Evolutionary conservation across 2,329 filamentous ascomycete genomes (phyloP).

Genomic region (Botrytis aclada): DNA sequence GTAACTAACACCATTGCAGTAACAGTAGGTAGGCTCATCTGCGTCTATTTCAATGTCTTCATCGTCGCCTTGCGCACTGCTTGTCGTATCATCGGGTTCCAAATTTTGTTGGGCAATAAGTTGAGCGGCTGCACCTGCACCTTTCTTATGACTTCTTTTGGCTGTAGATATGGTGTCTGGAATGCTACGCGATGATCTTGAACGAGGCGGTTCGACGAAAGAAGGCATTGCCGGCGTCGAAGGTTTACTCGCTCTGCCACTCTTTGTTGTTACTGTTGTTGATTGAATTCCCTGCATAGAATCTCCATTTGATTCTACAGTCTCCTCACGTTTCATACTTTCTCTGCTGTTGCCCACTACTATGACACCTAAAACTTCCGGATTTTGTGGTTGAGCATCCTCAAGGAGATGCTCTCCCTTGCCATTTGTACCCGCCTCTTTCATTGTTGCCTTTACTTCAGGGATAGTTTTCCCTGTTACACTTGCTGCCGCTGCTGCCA

Average conservation of each 20-base stretch:
- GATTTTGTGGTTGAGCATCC: slow-evolving; percentile 38
- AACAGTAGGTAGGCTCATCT: slow-evolving; percentile 74
- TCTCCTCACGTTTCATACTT: slow-evolving; percentile 48
- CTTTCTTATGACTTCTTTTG: slow-evolving; percentile 62
- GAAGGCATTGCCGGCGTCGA: slow-evolving; percentile 60
- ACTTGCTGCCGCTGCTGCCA: slow-evolving; percentile 31
- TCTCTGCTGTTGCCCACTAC: slow-evolving; percentile 45
- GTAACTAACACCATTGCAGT: slow-evolving; percentile 76
- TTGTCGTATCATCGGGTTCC: slow-evolving; percentile 46
- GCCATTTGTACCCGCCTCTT: slow-evolving; percentile 43
- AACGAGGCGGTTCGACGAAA: slow-evolving; percentile 54
- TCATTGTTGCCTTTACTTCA: slow-evolving; percentile 54
- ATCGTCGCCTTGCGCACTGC: slow-evolving; percentile 46
- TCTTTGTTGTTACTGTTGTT: slow-evolving; percentile 50
- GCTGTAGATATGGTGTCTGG: slow-evolving; percentile 33
- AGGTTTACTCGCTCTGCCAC: slow-evolving; percentile 63
- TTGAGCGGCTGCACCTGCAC: slow-evolving; percentile 41
- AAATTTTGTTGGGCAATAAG: slow-evolving; percentile 37
- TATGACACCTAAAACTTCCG: slow-evolving; percentile 31
- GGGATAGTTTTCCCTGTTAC: slow-evolving; percentile 37
- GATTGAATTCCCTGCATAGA: slow-evolving; percentile 36
- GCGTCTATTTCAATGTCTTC: slow-evolving; percentile 62
- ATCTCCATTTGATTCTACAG: slow-evolving; percentile 46
- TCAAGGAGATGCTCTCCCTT: slow-evolving; percentile 37
- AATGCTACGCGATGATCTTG: slow-evolving; percentile 51